Conservation (phyloP, 805 yeast genomes). For the Candida maltosa region DNA sequence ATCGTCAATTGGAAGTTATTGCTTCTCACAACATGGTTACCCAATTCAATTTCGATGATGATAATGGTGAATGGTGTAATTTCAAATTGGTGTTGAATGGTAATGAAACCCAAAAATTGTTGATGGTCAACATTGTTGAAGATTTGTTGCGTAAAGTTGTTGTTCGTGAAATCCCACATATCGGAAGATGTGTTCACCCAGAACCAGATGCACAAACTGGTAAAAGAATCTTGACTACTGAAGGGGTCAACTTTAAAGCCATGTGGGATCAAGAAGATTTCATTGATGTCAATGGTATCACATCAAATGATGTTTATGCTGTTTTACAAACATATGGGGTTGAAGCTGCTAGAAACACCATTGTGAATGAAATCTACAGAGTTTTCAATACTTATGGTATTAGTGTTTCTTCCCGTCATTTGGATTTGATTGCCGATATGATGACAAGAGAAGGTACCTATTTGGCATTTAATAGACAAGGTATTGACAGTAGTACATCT, state of each 20-base stretch:
- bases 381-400: constrained; percentile 97
- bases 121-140: constrained; percentile 96
- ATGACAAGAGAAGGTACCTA: constrained; percentile 99
- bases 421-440: constrained; percentile 96
- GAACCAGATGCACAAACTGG: constrained; percentile 51
- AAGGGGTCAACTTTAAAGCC: constrained; percentile 95
- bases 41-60: constrained; percentile 87
- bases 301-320: constrained; percentile 90
- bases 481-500: constrained; percentile 92
- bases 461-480: constrained; percentile 96
- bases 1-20: constrained; percentile 81
- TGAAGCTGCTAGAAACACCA: constrained; percentile 97
- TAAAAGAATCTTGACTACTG: constrained; percentile 81
- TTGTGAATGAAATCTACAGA: constrained; percentile 91
- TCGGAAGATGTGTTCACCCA: constrained; percentile 92
- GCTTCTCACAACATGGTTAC: constrained; percentile 70
- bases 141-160: constrained; percentile 86
- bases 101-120: constrained; percentile 75
- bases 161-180: constrained; percentile 85
- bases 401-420: constrained; percentile 86
- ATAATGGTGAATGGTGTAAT: constrained; percentile 86
- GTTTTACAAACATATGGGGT: constrained; percentile 93
- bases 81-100: constrained; percentile 81
- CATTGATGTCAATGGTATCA: constrained; percentile 82
- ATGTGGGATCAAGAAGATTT: constrained; percentile 98